phyloP scores from a whole-genome alignment of 768 basidiomycete genomes.

The Pisolithus microcarpus region DNA sequence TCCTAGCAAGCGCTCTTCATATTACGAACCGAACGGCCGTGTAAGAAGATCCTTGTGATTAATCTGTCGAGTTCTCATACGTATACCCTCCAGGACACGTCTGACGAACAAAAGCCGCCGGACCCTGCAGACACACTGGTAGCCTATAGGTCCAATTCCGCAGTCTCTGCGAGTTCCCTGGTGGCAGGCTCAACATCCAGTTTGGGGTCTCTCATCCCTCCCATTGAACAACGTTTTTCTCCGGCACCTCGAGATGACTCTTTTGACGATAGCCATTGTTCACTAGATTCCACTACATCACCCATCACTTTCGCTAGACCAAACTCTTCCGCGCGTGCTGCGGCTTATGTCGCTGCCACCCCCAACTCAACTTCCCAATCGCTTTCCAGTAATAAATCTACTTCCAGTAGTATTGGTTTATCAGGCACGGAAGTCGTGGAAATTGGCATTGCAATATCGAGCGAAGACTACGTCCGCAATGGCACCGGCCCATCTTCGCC shows the following conservation, averaged over 20 bases:
- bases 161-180: conserved; percentile 9
- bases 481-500: conserved; percentile 5
- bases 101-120: conserved; percentile 1
- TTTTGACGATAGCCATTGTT: conserved; percentile 3
- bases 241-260: conserved; percentile 6
- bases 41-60: conserved; percentile 6
- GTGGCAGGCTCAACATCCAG: conserved; percentile 23
- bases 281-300: conserved; percentile 4
- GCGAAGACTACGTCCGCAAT: conserved; percentile 2
- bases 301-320: conserved; percentile 1
- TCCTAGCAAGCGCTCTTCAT: conserved; percentile 13
- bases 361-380: conserved; percentile 2
- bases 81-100: conserved; percentile 5
- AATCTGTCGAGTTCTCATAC: background rate
- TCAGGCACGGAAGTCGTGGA: conserved; percentile 1
- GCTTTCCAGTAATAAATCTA: conserved; percentile 5
- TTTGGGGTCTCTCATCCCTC: conserved; percentile 23
- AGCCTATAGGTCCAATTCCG: background rate
- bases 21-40: conserved; percentile 3
- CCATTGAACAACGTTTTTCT: conserved; percentile 19
- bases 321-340: background rate
- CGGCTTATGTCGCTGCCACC: conserved; percentile 1
- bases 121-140: background rate
- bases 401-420: background rate
- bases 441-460: background rate